A percentile compares a stretch with the other conserved stretches of the same genome.
These are phyloP conservation scores for Verruconis gallopava DNA, from an alignment of 2,329 filamentous ascomycete genomes.

Conservation along the genomic window DNA sequence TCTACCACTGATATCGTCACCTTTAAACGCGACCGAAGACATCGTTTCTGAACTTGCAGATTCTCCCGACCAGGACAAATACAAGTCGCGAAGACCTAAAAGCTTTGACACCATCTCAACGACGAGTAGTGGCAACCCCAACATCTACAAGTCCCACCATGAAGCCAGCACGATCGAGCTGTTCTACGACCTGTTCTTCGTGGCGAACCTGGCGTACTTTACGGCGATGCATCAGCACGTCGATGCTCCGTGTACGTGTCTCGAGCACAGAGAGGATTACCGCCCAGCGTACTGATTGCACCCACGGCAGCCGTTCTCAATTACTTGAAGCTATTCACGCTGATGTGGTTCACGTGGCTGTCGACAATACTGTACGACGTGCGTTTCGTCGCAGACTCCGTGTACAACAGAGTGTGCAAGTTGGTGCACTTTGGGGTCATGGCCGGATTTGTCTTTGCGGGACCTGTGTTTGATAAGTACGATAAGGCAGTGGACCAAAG, in stretches of 20 bases:
- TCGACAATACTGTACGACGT: constrained; percentile 48
- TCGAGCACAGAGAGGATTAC: neutral
- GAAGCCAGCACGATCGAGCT: constrained; percentile 38
- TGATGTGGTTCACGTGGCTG: constrained; percentile 53
- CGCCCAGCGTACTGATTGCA: neutral
- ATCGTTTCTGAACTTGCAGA: too few species aligned
- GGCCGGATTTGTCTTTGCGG: constrained; percentile 47
- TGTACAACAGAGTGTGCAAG: constrained; percentile 45
- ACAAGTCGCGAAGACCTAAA: neutral
- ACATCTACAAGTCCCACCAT: constrained; percentile 1
- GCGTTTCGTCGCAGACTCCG: constrained; percentile 47
- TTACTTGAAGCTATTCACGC: constrained; percentile 37
- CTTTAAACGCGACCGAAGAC: too few species aligned
- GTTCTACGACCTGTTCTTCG: constrained; percentile 44
- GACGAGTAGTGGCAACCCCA: neutral
- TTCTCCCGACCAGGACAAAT: too few species aligned
- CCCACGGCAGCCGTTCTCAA: constrained; percentile 14
- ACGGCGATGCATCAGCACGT: constrained; percentile 39
- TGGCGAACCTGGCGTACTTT: constrained; percentile 50
- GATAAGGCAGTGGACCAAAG: constrained; percentile 12
- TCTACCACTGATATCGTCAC: too few species aligned
- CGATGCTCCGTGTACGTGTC: constrained; percentile 16
- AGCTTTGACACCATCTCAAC: neutral
- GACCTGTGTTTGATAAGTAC: constrained; percentile 44
- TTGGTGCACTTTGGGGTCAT: constrained; percentile 46